Percentiles rank a stretch among this genome's conserved stretches.
Evolutionary conservation across 345 rosid genomes (phyloP).

Genomic region (Eucalyptus brandiana): DNA sequence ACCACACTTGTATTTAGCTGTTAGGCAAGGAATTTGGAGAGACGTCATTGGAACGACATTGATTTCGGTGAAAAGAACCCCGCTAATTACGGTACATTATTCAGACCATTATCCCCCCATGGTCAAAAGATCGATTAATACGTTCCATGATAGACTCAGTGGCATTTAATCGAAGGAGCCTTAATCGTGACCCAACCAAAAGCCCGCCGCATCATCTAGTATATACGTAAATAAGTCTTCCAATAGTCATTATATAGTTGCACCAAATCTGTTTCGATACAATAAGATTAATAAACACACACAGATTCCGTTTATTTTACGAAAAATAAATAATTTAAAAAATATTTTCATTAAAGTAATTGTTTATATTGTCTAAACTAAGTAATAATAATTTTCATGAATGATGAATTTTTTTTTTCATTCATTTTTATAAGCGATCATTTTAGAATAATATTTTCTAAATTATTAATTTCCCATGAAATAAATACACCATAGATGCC

Average conservation of each 20-base stretch:
- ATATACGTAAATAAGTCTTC: rapidly evolving
- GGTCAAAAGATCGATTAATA: not conserved
- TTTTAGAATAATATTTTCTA: too few relatives aligned
- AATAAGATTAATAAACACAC: not conserved
- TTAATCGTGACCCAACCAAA: not conserved
- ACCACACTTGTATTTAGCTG: not conserved
- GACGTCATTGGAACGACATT: not conserved
- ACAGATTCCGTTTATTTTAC: rapidly evolving
- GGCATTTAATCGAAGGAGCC: not conserved
- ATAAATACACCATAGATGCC: not conserved
- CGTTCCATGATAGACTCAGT: not conserved
- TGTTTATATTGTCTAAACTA: not conserved
- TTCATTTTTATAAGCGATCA: too few relatives aligned
- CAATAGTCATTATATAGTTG: not conserved
- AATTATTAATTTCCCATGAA: not conserved
- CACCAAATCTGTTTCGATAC: not conserved
- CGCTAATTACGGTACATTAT: not conserved
- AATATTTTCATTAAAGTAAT: not conserved
- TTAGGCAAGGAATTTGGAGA: not conserved
- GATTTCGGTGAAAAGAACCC: not conserved
- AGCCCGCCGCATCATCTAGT: not conserved
- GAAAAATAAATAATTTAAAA: too few relatives aligned
- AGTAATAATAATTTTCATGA: too few relatives aligned
- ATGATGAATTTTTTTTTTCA: rapidly evolving
- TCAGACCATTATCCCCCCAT: not conserved